Evolutionary conservation across 2,329 filamentous ascomycete species (phyloP), one percentile per base, ranked within the genome.

Genomic region (Colletotrichum caudatum): DNA sequence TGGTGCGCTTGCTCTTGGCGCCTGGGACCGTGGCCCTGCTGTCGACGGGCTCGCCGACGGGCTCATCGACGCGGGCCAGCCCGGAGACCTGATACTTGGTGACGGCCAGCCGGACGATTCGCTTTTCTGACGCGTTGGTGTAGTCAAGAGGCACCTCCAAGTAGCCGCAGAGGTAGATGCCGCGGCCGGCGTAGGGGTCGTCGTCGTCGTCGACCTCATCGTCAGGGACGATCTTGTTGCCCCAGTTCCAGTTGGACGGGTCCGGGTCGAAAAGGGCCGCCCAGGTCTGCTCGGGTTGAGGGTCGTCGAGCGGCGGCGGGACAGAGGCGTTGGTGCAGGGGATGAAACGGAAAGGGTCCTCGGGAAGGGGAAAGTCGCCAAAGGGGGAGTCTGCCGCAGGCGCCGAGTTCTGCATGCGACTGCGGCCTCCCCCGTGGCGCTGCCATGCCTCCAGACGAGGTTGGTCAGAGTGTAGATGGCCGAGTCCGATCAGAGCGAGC

Each of bases 11-110:
- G 74, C 83, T 86, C 74, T 84, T 85, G 66, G 63, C 74, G 9
- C 80, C 80, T 5, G 76, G 66, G 44, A 73, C 59, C 53, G 72
- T 68, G 58, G 26, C 56, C 12, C 60, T 72, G 64, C 20, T 29
- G 39, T 67, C 74, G 4, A 66, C 16, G n/a, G 64, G 68, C 1
- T 56, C 53, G 2, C 66, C 74, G 4, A 66, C 16, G n/a, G 64
- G 68, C 1, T 56, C 53, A 1, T 29, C 37, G 35, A 48, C 61
- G 48, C 74, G 78, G 6, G 79, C 78, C 18, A 86, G 80, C 6
- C 85, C 85, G 0, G 84, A 84, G 12, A 85, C 84, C 59, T 86
- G 85, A 67, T 81, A 84, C 74, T 85, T 87, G 44, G 83, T 85
- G 48, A 87, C 80, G n/a, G 85, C 84, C 4, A 86, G 80, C 5